Evolutionary conservation across 495 filamentous ascomycete species (phyloP).

Genomic region (Podospora fimiseda): DNA sequence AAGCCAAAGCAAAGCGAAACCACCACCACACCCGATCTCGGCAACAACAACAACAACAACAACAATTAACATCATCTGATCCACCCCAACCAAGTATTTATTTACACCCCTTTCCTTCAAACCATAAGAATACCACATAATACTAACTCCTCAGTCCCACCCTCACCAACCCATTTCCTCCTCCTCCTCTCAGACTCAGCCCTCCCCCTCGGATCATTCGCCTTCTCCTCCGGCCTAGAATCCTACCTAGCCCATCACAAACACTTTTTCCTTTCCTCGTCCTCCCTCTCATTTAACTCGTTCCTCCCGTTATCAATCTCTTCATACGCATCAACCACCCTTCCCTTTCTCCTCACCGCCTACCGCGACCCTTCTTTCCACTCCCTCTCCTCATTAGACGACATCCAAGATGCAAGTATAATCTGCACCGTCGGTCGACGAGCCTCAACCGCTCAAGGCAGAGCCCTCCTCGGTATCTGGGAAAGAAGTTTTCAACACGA

Average conservation of each 20-base stretch:
- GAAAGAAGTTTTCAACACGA: slow-evolving; percentile 56
- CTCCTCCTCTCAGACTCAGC: slow-evolving; percentile 93
- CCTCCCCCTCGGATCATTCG: slow-evolving; percentile 91
- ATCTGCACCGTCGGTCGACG: slow-evolving; percentile 82
- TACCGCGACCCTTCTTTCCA: slow-evolving; percentile 51
- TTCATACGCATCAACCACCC: slow-evolving; percentile 68
- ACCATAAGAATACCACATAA: no score
- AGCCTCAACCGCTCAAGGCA: slow-evolving; percentile 76
- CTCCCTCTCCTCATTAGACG: slow-evolving; percentile 59
- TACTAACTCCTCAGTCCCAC: slow-evolving; percentile 4
- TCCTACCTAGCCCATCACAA: slow-evolving; percentile 82
- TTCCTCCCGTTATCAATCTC: slow-evolving; percentile 76
- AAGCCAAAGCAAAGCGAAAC: slow-evolving; percentile 25
- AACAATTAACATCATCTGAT: neutral
- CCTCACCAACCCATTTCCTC: slow-evolving; percentile 59
- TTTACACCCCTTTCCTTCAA: no score
- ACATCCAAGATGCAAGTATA: slow-evolving; percentile 76
- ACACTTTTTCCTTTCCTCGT: slow-evolving; percentile 10
- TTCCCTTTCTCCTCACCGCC: slow-evolving; percentile 79
- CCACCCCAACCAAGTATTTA: neutral
- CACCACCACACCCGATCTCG: neutral
- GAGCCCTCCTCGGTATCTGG: slow-evolving; percentile 84
- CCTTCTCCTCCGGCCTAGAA: slow-evolving; percentile 90
- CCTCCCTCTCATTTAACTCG: slow-evolving; percentile 50
- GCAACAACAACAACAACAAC: no score